A percentile compares a stretch with the other conserved stretches of the same genome.
Evolutionary conservation across 1,284 basidiomycete genomes (phyloP).

Genomic region (Leccinum pallidistipes): DNA sequence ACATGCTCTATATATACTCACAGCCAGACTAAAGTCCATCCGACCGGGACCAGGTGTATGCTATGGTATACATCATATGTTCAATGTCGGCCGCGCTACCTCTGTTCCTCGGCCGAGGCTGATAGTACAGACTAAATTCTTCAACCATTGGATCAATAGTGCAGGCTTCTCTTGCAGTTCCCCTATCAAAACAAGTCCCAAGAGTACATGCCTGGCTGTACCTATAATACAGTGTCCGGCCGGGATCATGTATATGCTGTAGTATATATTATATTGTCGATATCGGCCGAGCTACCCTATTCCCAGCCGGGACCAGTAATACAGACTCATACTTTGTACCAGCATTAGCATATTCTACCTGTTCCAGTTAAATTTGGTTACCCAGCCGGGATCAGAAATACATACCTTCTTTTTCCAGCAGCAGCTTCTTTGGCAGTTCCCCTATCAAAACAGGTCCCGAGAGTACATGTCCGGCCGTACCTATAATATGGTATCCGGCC

Average conservation of each 20-base stretch:
- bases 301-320: background rate
- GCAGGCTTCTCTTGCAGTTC: background rate
- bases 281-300: background rate
- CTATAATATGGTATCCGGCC: background rate
- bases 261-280: background rate
- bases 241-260: background rate
- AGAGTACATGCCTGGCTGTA: background rate
- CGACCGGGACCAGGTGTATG: too few relatives aligned
- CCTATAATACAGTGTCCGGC: background rate
- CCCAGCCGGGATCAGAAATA: too few relatives aligned
- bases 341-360: background rate
- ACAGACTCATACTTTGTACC: background rate
- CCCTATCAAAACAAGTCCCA: background rate
- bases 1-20: background rate
- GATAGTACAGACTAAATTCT: background rate
- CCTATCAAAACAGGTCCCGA: background rate
- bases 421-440: background rate
- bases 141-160: background rate
- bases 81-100: too few relatives aligned
- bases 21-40: too few relatives aligned
- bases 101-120: too few relatives aligned
- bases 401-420: too few relatives aligned
- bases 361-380: too few relatives aligned
- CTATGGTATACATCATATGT: background rate
- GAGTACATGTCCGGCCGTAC: background rate